These are phyloP conservation scores for Aspergillus aculeatinus DNA, from an alignment of 2,329 filamentous ascomycete genomes.

Conservation along the genomic window DNA sequence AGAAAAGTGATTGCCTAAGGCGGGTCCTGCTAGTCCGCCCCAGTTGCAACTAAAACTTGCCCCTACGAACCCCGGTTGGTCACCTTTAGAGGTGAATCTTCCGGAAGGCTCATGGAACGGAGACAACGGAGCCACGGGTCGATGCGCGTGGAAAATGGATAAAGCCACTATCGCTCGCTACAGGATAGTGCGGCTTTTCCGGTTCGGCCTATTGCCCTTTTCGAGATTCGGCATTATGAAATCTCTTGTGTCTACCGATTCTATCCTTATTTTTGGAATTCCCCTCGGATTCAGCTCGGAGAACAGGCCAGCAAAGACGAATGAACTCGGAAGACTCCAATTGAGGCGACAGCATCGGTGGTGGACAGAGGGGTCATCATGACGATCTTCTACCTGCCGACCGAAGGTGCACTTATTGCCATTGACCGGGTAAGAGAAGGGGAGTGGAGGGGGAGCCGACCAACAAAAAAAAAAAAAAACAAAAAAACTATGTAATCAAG, in stretches of 20 bases:
- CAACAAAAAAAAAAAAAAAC: no score
- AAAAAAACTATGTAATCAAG: neutral
- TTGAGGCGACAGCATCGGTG: neutral
- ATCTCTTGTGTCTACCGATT: neutral
- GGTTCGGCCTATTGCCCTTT: neutral
- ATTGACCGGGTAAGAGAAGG: no score
- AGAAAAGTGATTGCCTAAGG: neutral
- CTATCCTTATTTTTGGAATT: neutral
- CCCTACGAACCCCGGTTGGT: neutral
- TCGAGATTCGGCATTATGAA: neutral
- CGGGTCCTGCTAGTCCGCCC: neutral
- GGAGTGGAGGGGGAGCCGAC: neutral
- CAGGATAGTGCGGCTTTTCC: neutral
- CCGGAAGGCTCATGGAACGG: conserved; percentile 7
- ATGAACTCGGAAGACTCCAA: neutral
- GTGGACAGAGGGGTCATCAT: neutral
- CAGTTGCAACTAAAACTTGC: neutral
- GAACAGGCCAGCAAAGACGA: neutral
- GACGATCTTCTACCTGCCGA: neutral
- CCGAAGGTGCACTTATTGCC: neutral
- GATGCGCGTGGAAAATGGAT: conserved; percentile 1
- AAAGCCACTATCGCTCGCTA: neutral
- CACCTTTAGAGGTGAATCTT: conserved; percentile 5
- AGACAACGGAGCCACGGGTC: conserved; percentile 4
- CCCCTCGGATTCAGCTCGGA: neutral